These are phyloP conservation scores for Jacaranda copaia DNA, from an alignment of 257 asterid species.

Conservation along the genomic window DNA sequence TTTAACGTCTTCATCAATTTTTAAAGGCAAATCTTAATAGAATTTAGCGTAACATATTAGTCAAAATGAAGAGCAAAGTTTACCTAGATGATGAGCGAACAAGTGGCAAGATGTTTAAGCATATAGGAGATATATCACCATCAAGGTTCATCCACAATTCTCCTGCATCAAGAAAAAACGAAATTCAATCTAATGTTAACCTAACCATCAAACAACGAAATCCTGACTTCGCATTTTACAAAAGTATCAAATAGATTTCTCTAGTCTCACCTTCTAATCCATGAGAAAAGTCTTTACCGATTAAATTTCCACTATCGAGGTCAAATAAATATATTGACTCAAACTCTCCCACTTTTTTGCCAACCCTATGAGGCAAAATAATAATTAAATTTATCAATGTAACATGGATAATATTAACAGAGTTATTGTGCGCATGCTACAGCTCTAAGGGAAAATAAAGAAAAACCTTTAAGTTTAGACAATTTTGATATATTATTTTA, in stretches of 20 bases:
- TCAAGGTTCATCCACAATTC: conserved; percentile 95
- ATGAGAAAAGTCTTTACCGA: conserved; percentile 52
- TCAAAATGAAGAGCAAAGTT: conserved; percentile 27
- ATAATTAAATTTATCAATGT: background rate
- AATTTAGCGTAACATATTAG: conserved; percentile 10
- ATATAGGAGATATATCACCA: conserved; percentile 89
- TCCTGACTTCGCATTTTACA: conserved; percentile 18
- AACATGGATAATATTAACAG: background rate
- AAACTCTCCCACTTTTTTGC: conserved; percentile 76
- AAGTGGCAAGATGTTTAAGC: conserved; percentile 79
- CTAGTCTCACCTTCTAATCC: conserved; percentile 67
- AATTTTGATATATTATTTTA: background rate
- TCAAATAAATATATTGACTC: conserved; percentile 76
- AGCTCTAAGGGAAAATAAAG: background rate
- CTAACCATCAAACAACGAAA: conserved; percentile 1
- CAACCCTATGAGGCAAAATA: conserved; percentile 57
- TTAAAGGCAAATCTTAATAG: background rate
- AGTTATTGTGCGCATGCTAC: background rate
- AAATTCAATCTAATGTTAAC: conserved; percentile 17
- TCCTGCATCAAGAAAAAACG: conserved; percentile 54
- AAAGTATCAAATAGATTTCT: conserved; percentile 22
- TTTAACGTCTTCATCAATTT: background rate
- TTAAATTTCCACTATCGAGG: conserved; percentile 61
- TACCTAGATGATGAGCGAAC: conserved; percentile 71
- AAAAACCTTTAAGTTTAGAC: background rate